A percentile compares a stretch with the other conserved stretches of the same genome.
Conservation (phyloP, 768 basidiomycete species). For the Tulasnella sp. region DNA sequence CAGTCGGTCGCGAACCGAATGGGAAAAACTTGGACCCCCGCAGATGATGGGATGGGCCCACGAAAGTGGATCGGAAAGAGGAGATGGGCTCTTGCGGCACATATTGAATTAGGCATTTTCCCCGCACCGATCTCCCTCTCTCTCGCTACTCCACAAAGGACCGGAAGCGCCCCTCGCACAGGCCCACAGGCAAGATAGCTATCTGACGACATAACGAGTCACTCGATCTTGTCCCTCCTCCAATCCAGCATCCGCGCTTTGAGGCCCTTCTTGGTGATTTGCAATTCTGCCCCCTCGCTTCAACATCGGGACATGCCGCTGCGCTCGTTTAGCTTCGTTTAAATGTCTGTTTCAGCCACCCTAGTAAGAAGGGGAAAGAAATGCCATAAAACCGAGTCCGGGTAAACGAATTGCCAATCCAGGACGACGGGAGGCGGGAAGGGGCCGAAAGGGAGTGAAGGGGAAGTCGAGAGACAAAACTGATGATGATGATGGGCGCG, state of each 20-base stretch:
- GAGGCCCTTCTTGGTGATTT: no score
- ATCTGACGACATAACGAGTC: conserved; percentile 4
- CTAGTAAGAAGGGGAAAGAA: background rate
- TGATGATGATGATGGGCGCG: background rate
- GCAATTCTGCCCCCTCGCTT: no score
- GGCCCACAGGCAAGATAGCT: background rate
- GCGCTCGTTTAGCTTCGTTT: background rate
- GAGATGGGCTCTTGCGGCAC: background rate
- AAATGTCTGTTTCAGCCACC: background rate
- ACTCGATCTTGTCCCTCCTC: background rate
- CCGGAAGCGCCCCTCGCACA: background rate
- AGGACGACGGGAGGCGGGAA: background rate
- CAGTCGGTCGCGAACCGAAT: background rate
- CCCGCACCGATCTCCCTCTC: background rate
- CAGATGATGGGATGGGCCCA: background rate
- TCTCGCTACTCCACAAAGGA: background rate
- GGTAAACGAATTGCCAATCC: background rate
- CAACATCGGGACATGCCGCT: background rate
- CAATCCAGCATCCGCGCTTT: background rate
- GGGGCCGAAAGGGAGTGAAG: background rate
- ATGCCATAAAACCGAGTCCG: background rate
- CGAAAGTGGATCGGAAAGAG: no score
- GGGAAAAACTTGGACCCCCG: background rate
- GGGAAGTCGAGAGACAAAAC: background rate
- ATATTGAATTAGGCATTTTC: background rate